Evolutionary conservation across 2,329 filamentous ascomycete species (phyloP), one percentile per base, ranked within the genome.

Genomic region (Fusarium coicis): DNA sequence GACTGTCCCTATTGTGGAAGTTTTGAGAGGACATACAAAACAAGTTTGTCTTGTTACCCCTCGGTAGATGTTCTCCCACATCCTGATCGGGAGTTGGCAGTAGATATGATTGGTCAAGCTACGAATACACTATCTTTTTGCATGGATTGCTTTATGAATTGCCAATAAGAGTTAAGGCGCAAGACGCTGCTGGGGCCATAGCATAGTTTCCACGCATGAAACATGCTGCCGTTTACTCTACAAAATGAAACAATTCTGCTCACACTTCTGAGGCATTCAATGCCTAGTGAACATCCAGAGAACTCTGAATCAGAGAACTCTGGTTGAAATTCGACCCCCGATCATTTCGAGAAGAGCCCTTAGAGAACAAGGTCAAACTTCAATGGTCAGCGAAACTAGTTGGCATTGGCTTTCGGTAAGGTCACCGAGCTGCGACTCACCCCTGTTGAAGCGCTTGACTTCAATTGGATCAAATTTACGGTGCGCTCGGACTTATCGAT

Each of bases 131-230:
- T 53, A 69, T 21, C 39, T 34, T 26, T 23, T 53, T 19, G n/a
- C 65, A 69, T 47, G 65, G 58, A 46, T 47, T 52, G 28, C 18
- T 53, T 26, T 16, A 39, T 69, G 65, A 69, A 69, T 58, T 69
- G 52, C 66, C 66, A 39, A 64, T 64, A 69, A 28, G 42, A 69
- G 66, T 53, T 69, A 69, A 65, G 26, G n/a, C 34, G 26, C 21
- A 30, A 36, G 39, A 28, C 11, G 26, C 28, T 32, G 16, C 32
- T 36, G n/a, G 21, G 7, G n/a, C 32, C 16, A 37, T 23, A 26
- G 23, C 23, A 10, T 12, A 19, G 32, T 34, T 40, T 59, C 39
- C n/a, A 34, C 16, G 14, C 21, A 44, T 36, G 21, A n/a, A 39
- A 55, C 16, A 44, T 39, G 42, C 34, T 39, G 42, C 19, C 23